Conservation (phyloP, 169 alveolate species). For the Cryptosporidium andersoni region DNA sequence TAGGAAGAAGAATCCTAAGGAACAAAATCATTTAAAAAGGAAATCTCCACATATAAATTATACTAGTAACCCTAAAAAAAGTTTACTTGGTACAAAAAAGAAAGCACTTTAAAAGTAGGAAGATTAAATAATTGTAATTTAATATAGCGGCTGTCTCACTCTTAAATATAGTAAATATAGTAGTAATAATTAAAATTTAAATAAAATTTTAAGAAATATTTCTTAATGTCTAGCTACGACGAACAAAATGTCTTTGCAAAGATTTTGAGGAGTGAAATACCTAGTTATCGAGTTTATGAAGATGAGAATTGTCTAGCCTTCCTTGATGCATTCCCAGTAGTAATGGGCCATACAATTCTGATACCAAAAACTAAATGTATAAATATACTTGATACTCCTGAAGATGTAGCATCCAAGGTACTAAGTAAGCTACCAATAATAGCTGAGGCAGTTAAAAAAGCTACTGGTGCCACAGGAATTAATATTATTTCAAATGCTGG, state of each 20-base stretch:
- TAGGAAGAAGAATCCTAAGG: no score
- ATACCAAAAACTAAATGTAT: constrained; percentile 90
- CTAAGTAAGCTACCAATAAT: constrained; percentile 85
- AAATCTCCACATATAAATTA: no score
- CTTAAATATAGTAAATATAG: no score
- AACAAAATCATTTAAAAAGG: no score
- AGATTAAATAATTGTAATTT: no score
- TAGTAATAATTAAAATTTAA: no score
- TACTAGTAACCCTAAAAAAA: no score
- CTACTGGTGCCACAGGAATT: constrained; percentile 81
- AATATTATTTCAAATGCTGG: constrained; percentile 93
- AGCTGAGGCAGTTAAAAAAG: constrained; percentile 78
- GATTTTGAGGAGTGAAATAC: constrained; percentile 79
- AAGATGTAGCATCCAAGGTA: constrained; percentile 87
- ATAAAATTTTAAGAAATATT: no score
- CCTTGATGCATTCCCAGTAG: constrained; percentile 90
- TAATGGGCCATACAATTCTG: constrained; percentile 91
- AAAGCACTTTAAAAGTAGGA: no score
- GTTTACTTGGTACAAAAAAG: no score
- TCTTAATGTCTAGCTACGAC: no score
- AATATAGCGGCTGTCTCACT: no score
- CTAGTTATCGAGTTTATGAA: constrained; percentile 79
- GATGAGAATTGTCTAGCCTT: constrained; percentile 88
- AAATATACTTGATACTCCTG: constrained; percentile 86
- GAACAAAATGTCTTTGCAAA: constrained; percentile 81